phyloP scores from a whole-genome alignment of 768 basidiomycete species.

The Paxillus rubicundulus region DNA sequence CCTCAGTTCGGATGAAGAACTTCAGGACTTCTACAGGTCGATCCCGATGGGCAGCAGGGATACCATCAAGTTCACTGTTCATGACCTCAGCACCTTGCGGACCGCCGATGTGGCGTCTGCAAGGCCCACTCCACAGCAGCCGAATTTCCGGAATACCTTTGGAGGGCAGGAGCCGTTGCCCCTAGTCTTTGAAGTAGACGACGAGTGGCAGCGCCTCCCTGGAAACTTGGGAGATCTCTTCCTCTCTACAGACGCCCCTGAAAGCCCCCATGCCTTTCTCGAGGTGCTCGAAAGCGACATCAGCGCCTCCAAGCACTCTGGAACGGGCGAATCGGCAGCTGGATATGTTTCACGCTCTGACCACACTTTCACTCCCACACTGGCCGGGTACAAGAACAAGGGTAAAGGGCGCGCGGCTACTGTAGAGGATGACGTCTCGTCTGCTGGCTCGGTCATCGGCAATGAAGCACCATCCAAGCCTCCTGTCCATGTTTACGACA shows the following conservation, averaged over 20 bases:
- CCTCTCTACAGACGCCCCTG: slow-evolving; percentile 28
- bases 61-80: slow-evolving; percentile 58
- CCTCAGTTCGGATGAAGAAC: slow-evolving; percentile 71
- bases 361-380: slow-evolving; percentile 13
- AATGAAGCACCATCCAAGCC: slow-evolving; percentile 50
- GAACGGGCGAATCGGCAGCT: slow-evolving; percentile 29
- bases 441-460: slow-evolving; percentile 41
- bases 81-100: slow-evolving; percentile 48
- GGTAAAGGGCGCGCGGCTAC: slow-evolving; percentile 31
- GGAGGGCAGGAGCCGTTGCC: slow-evolving; percentile 47
- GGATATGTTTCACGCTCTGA: slow-evolving; percentile 33
- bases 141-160: slow-evolving; percentile 60
- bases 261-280: slow-evolving; percentile 62
- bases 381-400: slow-evolving; percentile 48
- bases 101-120: slow-evolving; percentile 32
- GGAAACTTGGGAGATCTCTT: slow-evolving; percentile 41
- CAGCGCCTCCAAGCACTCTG: slow-evolving; percentile 30
- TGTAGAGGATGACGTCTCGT: slow-evolving; percentile 35
- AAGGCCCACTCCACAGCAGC: slow-evolving; percentile 32
- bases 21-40: slow-evolving; percentile 64
- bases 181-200: slow-evolving; percentile 47
- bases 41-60: slow-evolving; percentile 20
- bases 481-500: slow-evolving; percentile 59
- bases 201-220: slow-evolving; percentile 65
- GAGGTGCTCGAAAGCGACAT: slow-evolving; percentile 50